Evolutionary conservation across 2,329 filamentous ascomycete genomes (phyloP), one percentile per base, ranked within the genome.

Genomic region (Paracorniculantispora psalliotae): DNA sequence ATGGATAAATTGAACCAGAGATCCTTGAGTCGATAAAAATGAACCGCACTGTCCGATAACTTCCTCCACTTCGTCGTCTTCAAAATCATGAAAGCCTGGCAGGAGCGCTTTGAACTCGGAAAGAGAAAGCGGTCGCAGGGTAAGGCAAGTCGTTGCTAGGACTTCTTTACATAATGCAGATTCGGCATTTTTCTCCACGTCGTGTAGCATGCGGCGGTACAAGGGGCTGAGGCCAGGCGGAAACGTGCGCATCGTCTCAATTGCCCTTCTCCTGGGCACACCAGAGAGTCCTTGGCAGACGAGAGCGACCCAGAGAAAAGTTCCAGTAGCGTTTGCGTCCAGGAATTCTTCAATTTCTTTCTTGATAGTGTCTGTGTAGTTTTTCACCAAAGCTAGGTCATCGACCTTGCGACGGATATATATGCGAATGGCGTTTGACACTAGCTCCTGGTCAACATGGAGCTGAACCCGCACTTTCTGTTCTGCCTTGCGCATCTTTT

Each of bases 291-390:
- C 44, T 15, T 58, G n/a, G 54, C 48, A 59, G 7, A 64, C 63
- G 7, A 65, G 47, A 30, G 72, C 69, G 17, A 73, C 72, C 74
- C 71, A 75, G 13, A 76, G 69, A 50, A 75, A 75, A 1, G 75
- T 79, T 7, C 63, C 67, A 15, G 75, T 61, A 10, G 74, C 67
- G 35, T 78, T 75, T 3, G 41, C 26, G 0, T 25, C 41, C 3
- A 76, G 41, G 39, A 67, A 49, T 1, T 39, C 1, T 19, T 57
- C 4, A 2, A 69, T 60, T 13, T 19, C 21, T 0, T 60, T 12
- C 15, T 53, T 52, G 1, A 54, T 60, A 28, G n/a, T 4, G 0
- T 53, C 1, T 23, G 66, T 23, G 23, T 66, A 68, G 0, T 6
- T 7, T 44, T 66, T 65, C 4, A 25, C 21, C 2, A 48, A 5